phyloP scores from a whole-genome alignment of 2,329 filamentous ascomycete species.

The Neocucurbitaria cava region DNA sequence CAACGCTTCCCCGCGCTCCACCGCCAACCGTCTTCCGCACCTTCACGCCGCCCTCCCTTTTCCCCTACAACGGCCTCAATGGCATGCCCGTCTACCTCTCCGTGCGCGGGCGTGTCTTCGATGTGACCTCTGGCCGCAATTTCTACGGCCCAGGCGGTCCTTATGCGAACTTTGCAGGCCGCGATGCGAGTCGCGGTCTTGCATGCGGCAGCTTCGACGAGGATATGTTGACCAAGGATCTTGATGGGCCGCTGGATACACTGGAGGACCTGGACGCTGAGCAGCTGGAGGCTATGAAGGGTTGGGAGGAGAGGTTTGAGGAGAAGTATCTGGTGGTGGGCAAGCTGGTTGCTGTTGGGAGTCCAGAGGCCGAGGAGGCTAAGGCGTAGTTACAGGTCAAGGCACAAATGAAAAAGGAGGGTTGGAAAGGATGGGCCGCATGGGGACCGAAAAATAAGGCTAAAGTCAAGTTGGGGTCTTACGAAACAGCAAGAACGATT shows the following conservation, averaged over 20 bases:
- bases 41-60: constrained; percentile 82
- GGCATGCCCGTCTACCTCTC: constrained; percentile 82
- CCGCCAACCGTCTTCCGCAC: constrained; percentile 84
- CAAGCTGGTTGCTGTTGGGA: constrained; percentile 73
- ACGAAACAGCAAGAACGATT: not conserved
- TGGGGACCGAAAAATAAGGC: constrained; percentile 15
- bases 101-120: constrained; percentile 90
- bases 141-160: constrained; percentile 97
- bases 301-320: constrained; percentile 92
- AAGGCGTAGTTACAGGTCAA: constrained; percentile 21
- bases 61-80: constrained; percentile 81
- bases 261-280: constrained; percentile 75
- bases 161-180: constrained; percentile 94
- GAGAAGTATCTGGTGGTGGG: constrained; percentile 98
- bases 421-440: constrained; percentile 2
- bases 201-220: constrained; percentile 93
- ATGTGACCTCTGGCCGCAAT: constrained; percentile 84
- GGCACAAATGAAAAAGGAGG: not conserved
- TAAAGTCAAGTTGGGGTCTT: not conserved
- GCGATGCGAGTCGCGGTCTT: constrained; percentile 86
- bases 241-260: constrained; percentile 81
- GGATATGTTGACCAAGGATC: constrained; percentile 91
- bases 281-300: constrained; percentile 81
- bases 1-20: constrained; percentile 61
- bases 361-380: constrained; percentile 58